Conservation (phyloP, 345 rosid genomes). For the Hibiscus tridactylites region DNA sequence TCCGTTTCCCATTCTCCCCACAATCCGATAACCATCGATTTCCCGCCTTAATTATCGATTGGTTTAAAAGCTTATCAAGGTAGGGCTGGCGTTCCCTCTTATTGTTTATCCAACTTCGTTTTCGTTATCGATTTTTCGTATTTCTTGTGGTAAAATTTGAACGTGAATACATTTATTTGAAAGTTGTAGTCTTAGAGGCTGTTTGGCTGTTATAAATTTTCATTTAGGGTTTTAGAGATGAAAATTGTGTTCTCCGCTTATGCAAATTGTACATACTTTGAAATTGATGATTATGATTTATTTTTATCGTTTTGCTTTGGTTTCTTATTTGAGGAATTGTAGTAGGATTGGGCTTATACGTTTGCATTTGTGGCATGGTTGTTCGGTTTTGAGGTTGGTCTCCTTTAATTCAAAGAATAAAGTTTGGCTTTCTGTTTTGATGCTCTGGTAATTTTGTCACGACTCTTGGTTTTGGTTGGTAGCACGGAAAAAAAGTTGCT, state of each 20-base stretch:
- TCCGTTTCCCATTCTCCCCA: not conserved
- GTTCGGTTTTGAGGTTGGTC: not conserved
- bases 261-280: not conserved
- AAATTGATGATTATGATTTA: not conserved
- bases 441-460: not conserved
- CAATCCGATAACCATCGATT: not conserved
- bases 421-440: not conserved
- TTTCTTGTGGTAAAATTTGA: not conserved
- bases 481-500: not conserved
- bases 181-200: not conserved
- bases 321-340: not conserved
- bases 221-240: conserved; percentile 1
- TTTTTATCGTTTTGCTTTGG: not conserved
- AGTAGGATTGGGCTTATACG: too few species aligned
- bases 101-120: not conserved
- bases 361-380: not conserved
- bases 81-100: not conserved
- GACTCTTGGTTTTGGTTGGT: too few species aligned
- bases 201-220: not conserved
- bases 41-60: not conserved
- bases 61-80: not conserved
- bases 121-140: not conserved
- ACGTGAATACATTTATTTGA: not conserved
- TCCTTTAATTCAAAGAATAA: not conserved
- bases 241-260: not conserved